A percentile compares a stretch with the other conserved stretches of the same genome.
Evolutionary conservation across 2,329 filamentous ascomycete species (phyloP).

Genomic region (Fusarium sp.): DNA sequence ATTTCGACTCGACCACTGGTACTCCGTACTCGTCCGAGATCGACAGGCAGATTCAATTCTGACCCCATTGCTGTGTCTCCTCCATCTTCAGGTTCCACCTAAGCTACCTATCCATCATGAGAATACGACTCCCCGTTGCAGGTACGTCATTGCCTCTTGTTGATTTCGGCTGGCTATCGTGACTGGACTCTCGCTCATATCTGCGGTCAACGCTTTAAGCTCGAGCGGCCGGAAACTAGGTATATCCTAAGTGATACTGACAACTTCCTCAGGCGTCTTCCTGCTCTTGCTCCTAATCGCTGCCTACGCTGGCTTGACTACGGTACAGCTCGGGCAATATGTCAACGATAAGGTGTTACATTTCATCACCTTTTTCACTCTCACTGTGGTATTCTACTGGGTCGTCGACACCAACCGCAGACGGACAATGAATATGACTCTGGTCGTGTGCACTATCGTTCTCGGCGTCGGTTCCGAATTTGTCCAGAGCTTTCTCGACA

Average conservation of each 20-base stretch:
- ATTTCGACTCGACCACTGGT: neutral
- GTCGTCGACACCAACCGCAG: conserved; percentile 90
- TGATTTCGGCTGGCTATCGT: neutral
- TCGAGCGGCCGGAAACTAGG: neutral
- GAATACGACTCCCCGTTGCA: conserved; percentile 88
- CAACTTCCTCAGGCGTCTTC: conserved; percentile 66
- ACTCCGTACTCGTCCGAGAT: neutral
- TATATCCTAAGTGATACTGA: conserved; percentile 10
- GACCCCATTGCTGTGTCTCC: neutral
- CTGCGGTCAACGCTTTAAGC: neutral
- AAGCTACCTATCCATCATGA: conserved; percentile 62
- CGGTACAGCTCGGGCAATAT: conserved; percentile 61
- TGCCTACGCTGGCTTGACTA: conserved; percentile 81
- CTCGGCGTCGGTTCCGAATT: conserved; percentile 80
- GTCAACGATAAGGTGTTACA: conserved; percentile 94
- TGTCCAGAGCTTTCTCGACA: conserved; percentile 77
- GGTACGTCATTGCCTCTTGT: conserved; percentile 62
- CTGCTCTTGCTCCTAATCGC: conserved; percentile 75
- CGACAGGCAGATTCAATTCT: neutral
- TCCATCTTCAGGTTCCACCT: conserved; percentile 1
- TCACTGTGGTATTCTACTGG: conserved; percentile 95
- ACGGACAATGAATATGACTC: conserved; percentile 82
- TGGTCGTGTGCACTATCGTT: conserved; percentile 77
- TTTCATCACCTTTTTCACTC: conserved; percentile 85
- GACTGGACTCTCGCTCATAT: neutral